A percentile compares a stretch with the other conserved stretches of the same genome.
phyloP scores from a whole-genome alignment of 805 yeast genomes.

The Yarrowia alimentaria region DNA sequence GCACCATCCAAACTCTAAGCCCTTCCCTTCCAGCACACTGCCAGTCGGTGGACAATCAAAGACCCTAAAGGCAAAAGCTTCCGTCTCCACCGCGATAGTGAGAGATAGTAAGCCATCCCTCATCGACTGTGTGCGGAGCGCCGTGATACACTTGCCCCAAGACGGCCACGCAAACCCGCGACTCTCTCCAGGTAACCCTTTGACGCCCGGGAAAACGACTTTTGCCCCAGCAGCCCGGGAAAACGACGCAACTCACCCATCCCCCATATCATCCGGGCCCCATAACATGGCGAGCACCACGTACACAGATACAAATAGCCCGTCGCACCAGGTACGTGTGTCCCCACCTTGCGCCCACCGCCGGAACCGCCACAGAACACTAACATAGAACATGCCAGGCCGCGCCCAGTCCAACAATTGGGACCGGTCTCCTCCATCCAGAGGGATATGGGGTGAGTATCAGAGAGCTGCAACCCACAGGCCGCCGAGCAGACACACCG shows the following conservation, averaged over 20 bases:
- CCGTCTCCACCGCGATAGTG: slow-evolving; percentile 27
- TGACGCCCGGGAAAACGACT: too few species aligned
- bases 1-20: slow-evolving; percentile 20
- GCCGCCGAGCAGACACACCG: too few species aligned
- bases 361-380: neutral
- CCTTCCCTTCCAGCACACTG: slow-evolving; percentile 3
- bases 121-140: too few species aligned
- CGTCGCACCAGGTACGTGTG: slow-evolving; percentile 4
- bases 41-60: neutral
- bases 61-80: slow-evolving; percentile 26
- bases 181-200: too few species aligned
- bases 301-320: slow-evolving; percentile 24
- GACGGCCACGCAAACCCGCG: too few species aligned
- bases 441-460: slow-evolving; percentile 27
- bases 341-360: neutral
- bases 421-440: slow-evolving; percentile 27
- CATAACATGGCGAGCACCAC: slow-evolving; percentile 27
- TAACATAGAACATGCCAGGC: slow-evolving; percentile 27
- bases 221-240: slow-evolving; percentile 5
- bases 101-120: slow-evolving; percentile 4
- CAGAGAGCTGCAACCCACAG: too few species aligned
- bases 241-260: slow-evolving; percentile 19
- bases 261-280: slow-evolving; percentile 23
- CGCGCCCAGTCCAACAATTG: slow-evolving; percentile 25
- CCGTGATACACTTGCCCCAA: too few species aligned